Conservation (phyloP, 345 rosid species). For the Sonneratia caseolaris region DNA sequence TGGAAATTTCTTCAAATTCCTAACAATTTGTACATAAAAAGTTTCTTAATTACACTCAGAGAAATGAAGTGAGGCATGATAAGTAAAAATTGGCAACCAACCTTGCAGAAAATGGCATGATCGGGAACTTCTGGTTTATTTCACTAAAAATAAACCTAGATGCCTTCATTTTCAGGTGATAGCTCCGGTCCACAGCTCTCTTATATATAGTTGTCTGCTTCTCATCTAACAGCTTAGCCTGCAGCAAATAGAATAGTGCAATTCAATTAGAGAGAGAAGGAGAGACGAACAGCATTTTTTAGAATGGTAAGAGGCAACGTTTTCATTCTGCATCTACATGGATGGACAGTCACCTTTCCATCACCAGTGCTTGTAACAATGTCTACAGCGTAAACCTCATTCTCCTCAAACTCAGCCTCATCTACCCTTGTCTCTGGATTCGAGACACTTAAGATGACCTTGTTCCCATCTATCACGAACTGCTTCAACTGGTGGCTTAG, state of each 20-base stretch:
- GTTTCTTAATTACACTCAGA: background rate
- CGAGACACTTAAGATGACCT: conserved; percentile 59
- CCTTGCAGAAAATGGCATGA: conserved; percentile 93
- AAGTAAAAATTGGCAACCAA: conserved; percentile 10
- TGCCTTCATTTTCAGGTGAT: conserved; percentile 96
- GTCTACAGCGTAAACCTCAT: conserved; percentile 86
- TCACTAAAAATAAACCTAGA: conserved; percentile 97
- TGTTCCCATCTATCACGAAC: conserved; percentile 79
- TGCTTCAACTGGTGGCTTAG: conserved; percentile 95
- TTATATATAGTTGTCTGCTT: conserved; percentile 90
- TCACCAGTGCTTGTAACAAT: conserved; percentile 93
- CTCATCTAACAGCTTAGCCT: conserved; percentile 94
- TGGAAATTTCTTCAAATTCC: too few species aligned
- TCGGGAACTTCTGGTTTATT: conserved; percentile 67
- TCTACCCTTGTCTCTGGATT: conserved; percentile 86
- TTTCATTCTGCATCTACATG: background rate
- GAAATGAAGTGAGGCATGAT: background rate
- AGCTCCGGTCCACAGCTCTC: conserved; percentile 71
- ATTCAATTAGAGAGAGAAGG: background rate
- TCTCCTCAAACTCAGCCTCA: conserved; percentile 91
- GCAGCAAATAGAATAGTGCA: conserved; percentile 18
- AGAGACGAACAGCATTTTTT: background rate
- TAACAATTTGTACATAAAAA: too few species aligned
- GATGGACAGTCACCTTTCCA: conserved; percentile 63
- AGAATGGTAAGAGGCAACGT: background rate